Conservation (phyloP, 306 rosid genomes). For the Echinosophora koreensis region DNA sequence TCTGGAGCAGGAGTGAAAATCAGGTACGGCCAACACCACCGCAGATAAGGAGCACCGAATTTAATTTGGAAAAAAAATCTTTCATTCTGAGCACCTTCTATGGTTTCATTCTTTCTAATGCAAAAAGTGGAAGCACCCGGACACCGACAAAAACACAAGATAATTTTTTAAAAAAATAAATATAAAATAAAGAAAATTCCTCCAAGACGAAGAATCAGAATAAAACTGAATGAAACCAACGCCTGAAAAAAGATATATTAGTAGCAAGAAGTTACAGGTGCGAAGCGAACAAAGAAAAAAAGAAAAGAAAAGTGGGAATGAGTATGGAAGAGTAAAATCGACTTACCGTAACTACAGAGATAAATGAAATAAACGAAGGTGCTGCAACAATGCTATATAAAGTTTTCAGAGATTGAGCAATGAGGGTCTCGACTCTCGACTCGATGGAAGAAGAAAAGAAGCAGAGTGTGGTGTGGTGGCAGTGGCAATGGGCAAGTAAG, state of each 20-base stretch:
- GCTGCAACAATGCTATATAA: conserved; percentile 33
- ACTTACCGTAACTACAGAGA: conserved; percentile 52
- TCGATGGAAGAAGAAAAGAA: neutral
- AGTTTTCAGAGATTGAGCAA: conserved; percentile 41
- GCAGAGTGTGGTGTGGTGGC: neutral
- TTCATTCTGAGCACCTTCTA: no score
- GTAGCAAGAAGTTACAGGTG: no score
- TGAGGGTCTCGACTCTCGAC: conserved; percentile 53
- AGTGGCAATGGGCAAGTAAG: conserved; percentile 48
- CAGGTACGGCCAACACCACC: neutral
- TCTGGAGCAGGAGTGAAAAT: neutral
- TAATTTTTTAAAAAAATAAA: neutral
- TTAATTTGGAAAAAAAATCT: no score
- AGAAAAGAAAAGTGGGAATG: neutral
- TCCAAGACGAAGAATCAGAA: no score
- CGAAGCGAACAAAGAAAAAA: neutral
- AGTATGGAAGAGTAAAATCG: conserved; percentile 26
- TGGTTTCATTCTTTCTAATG: neutral
- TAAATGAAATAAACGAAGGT: conserved; percentile 41
- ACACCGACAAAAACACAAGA: neutral
- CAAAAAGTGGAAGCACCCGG: conserved; percentile 1
- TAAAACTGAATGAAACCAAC: neutral
- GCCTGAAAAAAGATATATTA: no score
- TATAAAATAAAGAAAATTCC: no score
- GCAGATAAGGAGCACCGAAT: no score